A percentile compares a stretch with the other conserved stretches of the same genome.
Evolutionary conservation across 768 basidiomycete species (phyloP).

Genomic region (Russula sp.): DNA sequence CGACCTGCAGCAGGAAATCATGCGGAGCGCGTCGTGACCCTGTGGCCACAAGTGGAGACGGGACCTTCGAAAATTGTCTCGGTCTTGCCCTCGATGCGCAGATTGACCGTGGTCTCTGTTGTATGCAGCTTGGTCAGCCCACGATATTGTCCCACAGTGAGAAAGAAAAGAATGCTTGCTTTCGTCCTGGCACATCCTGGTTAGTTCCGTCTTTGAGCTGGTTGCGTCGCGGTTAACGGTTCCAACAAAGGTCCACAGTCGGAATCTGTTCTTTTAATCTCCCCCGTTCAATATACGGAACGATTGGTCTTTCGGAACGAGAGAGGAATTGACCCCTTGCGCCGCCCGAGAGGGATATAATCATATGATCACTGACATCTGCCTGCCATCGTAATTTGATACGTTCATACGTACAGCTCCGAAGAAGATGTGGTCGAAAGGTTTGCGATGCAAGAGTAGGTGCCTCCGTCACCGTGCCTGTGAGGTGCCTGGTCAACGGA

Average conservation of each 20-base stretch:
- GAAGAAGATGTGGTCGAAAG: not conserved
- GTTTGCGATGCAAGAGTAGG: not conserved
- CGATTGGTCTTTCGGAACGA: not conserved
- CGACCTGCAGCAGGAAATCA: too few species aligned
- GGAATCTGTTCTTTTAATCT: not conserved
- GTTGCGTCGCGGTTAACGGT: not conserved
- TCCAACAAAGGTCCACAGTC: not conserved
- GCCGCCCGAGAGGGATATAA: not conserved
- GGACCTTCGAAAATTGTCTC: not conserved
- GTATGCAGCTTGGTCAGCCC: not conserved
- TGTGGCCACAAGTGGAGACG: not conserved
- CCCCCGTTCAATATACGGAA: not conserved
- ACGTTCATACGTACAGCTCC: not conserved
- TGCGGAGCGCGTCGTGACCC: slow-evolving; percentile 39
- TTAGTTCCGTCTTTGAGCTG: not conserved
- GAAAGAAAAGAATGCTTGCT: not conserved
- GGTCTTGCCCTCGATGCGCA: not conserved
- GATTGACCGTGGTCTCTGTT: not conserved
- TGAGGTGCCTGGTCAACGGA: not conserved
- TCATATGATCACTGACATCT: not conserved
- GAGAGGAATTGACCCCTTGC: not conserved
- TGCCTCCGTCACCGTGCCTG: too few species aligned
- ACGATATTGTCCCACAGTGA: not conserved
- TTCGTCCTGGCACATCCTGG: slow-evolving; percentile 1
- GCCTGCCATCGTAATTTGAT: not conserved